Percentiles rank a stretch among this genome's conserved stretches.
Evolutionary conservation across 2,329 filamentous ascomycete species (phyloP).

Genomic region (Phyllosticta citriasiana): DNA sequence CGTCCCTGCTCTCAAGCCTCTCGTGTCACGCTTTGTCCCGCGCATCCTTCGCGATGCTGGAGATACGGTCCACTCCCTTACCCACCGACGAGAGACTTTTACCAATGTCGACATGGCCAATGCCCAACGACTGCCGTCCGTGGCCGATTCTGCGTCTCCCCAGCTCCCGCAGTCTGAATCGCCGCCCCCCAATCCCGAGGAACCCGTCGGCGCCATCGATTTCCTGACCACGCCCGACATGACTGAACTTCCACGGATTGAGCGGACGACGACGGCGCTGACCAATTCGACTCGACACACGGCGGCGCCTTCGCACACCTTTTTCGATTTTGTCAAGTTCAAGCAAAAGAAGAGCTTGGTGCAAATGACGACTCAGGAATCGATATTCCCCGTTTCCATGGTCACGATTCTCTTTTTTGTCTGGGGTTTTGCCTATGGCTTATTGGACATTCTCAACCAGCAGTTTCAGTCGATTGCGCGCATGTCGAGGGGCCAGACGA

Average conservation of each 20-base stretch:
- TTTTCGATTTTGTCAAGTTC: constrained; percentile 72
- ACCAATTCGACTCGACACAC: constrained; percentile 31
- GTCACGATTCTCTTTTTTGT: constrained; percentile 78
- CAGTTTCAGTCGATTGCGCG: constrained; percentile 54
- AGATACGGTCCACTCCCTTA: constrained; percentile 12
- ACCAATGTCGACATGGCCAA: constrained; percentile 12
- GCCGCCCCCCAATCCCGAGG: constrained; percentile 13
- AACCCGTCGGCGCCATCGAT: constrained; percentile 39
- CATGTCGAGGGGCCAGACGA: constrained; percentile 51
- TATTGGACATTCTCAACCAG: constrained; percentile 71
- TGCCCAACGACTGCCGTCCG: constrained; percentile 5
- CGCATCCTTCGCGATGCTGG: constrained; percentile 42
- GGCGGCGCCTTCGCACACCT: constrained; percentile 35
- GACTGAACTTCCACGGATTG: constrained; percentile 22
- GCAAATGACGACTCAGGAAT: constrained; percentile 51
- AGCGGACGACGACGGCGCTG: constrained; percentile 23
- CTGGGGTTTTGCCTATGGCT: constrained; percentile 84
- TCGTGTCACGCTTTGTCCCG: constrained; percentile 56
- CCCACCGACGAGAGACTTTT: constrained; percentile 19
- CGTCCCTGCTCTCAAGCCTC: constrained; percentile 82
- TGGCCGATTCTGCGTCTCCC: constrained; percentile 4
- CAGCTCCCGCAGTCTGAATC: constrained; percentile 1
- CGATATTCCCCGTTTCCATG: constrained; percentile 59
- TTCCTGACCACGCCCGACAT: constrained; percentile 43
- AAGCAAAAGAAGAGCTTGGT: constrained; percentile 56